Base-by-base conservation (phyloP, 2,329 filamentous ascomycete genomes). In the Aspergillus sp. region DNA sequence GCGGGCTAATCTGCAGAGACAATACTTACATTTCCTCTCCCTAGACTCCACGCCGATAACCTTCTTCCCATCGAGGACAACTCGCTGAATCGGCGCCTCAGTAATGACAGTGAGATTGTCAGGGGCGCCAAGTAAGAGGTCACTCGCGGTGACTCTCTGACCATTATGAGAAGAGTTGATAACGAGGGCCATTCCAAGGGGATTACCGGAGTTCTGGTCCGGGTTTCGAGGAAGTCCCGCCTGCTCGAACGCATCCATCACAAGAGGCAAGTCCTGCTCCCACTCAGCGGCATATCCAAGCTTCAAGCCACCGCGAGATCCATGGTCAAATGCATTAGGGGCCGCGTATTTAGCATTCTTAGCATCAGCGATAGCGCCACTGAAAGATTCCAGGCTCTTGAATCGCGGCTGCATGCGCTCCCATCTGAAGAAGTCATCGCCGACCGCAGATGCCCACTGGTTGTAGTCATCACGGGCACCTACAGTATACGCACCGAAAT, bases 391-490 rank as follows among this genome's bases (percentile, higher is more conserved):
- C 18, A 89, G 75, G 16, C 69, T 72, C 61, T 83, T 82, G 65
- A 82, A 84, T 0, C 82, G 77, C 3, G 71, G 60, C 58, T 84
- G 78, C 29, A 85, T 82, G 49, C 78, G 74, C 2, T 81, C 72
- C 86, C 86, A 90, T 2, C 66, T 63, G 70, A 82, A 90, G 0
- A 73, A 68, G 4, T 85, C 79, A 63, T 90, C 86, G 0, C 73
- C 84, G 0, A 85, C 81, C 2, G 82, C 61, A 0, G 77, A 73
- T 1, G 85, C 85, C 85, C 86, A 88, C 55, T 84, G 79, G 29
- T 89, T 80, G 60, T 85, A 89, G 63, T 90, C 87, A 54, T 85
- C 84, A 1, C 77, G 74, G 1, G 84, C 80, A 2, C 87, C 87
- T 26, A 82, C 64, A 3, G 78, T 82, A 69, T 78, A 87, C 14